Base-by-base conservation (phyloP, 257 asterid species). In the Knoxia roxburghii region DNA sequence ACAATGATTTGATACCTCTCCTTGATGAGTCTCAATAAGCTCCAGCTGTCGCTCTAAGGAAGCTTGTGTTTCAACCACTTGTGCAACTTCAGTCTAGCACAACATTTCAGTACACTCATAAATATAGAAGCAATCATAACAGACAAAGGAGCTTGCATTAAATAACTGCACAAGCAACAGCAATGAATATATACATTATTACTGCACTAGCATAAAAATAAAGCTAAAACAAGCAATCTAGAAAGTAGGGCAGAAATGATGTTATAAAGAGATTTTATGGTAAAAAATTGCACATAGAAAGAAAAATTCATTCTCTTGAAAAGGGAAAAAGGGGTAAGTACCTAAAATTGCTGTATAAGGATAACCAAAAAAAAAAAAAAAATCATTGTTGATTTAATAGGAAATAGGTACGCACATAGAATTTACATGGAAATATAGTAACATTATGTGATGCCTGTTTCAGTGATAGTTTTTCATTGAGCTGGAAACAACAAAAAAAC, bases 11-110 rank as follows among this genome's bases (percentile, higher is more conserved):
- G 40, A 71, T 81, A 93, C 96, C 96, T 94, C 97, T 67, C 84
- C 96, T 79, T 88, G 96, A 82, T 94, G 96, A 65, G 99, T 94
- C 84, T 88, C 97, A 74, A 94, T 85, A 23, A 94, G 86, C 84
- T 94, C 99, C 76, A 94, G 84, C 64, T 84, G 95, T 76, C 95
- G 85, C 85, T 90, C 97, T 80, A 94, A 75, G 75, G 77, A 81
- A 63, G 84, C 82, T 77, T 93, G 97, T 54, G 92, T 86, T 73
- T 84, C 96, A 67, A 88, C 96, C 69, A 90, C 96, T 73, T 91
- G 90, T 41, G 97, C 95, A 71, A 94, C 97, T 80, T 93, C 96
- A 70, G 87, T 86, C 97, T 88, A 82, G 65, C 52, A 73, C 70
- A 65, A 76, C 68, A 21, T 67, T 50, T 65, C 61, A 69, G 72